These are phyloP conservation scores for Backusella parvicylindrica DNA, from an alignment of 192 early-diverging fungal species.

Conservation along the genomic window DNA sequence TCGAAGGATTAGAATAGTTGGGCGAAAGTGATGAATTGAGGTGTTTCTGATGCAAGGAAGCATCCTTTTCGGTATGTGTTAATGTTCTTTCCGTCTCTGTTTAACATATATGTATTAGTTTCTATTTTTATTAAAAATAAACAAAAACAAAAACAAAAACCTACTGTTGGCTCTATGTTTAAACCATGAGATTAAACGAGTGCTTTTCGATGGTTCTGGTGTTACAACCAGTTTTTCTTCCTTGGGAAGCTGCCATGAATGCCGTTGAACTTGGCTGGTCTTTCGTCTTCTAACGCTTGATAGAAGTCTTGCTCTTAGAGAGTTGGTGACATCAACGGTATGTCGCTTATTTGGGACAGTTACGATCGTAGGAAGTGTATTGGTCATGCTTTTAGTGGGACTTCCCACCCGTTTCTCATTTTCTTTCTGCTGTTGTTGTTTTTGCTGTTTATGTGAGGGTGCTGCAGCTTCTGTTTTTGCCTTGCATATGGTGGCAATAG, in stretches of 20 bases:
- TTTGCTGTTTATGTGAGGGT: neutral
- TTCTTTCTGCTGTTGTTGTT: neutral
- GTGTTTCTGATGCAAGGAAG: neutral
- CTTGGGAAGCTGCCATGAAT: neutral
- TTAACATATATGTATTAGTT: neutral
- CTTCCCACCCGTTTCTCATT: neutral
- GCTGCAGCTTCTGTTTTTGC: neutral
- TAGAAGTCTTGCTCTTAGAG: neutral
- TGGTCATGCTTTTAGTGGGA: neutral
- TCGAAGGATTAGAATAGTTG: neutral
- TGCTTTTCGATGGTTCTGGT: neutral
- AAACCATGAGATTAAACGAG: neutral
- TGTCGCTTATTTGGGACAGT: neutral
- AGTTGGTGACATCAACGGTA: neutral
- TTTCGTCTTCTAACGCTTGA: neutral
- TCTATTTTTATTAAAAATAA: neutral
- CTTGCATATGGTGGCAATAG: conserved; percentile 1
- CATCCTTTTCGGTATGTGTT: neutral
- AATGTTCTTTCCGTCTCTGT: neutral
- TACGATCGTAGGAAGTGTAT: neutral
- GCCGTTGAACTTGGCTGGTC: neutral
- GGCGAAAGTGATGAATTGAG: neutral
- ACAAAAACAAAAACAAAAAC: neutral
- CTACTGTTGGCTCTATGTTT: neutral
- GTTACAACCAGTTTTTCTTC: neutral